Percentiles rank a stretch among this genome's conserved stretches.
phyloP scores from a whole-genome alignment of 169 alveolate species.

The Plasmodium vinckei region DNA sequence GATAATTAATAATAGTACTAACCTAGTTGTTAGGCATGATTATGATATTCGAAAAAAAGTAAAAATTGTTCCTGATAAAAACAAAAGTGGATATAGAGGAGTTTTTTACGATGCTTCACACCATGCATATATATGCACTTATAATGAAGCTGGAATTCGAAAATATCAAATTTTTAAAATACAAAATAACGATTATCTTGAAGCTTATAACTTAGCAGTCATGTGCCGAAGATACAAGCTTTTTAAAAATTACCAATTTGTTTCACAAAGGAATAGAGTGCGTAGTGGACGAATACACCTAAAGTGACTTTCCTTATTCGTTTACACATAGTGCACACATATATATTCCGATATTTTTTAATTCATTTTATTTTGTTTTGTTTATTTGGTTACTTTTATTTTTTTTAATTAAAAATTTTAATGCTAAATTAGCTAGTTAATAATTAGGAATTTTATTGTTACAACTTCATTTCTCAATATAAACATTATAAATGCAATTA shows the following conservation, averaged over 20 bases:
- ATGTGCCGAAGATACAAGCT: slow-evolving; percentile 80
- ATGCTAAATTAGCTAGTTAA: no score
- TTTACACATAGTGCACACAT: background rate
- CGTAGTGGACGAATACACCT: slow-evolving; percentile 80
- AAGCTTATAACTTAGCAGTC: slow-evolving; percentile 82
- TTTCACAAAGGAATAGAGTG: slow-evolving; percentile 79
- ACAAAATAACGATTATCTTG: slow-evolving; percentile 79
- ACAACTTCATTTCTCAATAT: no score
- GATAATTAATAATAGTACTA: slow-evolving; percentile 24
- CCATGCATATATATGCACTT: slow-evolving; percentile 79
- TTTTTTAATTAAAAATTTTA: no score
- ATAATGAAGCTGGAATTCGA: slow-evolving; percentile 83
- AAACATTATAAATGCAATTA: no score
- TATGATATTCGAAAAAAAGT: slow-evolving; percentile 74
- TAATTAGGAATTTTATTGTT: no score
- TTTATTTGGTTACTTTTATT: no score
- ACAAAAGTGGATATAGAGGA: slow-evolving; percentile 85
- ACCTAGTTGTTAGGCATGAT: slow-evolving; percentile 54
- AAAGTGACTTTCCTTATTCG: slow-evolving; percentile 33
- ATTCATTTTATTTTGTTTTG: no score
- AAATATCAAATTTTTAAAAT: slow-evolving; percentile 81
- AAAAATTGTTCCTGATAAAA: slow-evolving; percentile 82
- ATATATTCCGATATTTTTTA: no score
- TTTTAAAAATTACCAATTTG: slow-evolving; percentile 81
- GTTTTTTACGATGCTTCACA: slow-evolving; percentile 81